Percentiles rank a stretch among this genome's conserved stretches.
Evolutionary conservation across 2,329 filamentous ascomycete genomes (phyloP).

Genomic region (Calonectria ilicicola): DNA sequence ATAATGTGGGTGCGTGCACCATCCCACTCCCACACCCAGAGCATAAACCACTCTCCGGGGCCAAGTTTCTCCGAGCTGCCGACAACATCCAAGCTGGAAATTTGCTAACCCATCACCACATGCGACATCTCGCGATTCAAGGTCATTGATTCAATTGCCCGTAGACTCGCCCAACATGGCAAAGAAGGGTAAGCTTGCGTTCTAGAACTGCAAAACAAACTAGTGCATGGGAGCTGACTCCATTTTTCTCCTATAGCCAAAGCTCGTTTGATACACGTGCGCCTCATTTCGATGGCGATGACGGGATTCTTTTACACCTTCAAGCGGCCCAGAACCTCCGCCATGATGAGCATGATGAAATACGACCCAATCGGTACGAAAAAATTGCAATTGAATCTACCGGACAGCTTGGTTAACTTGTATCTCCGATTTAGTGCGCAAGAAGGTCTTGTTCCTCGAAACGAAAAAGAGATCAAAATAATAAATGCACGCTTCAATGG

Average conservation of each 20-base stretch:
- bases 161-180: slow-evolving; percentile 37
- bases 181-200: slow-evolving; percentile 39
- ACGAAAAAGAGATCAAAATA: slow-evolving; percentile 80
- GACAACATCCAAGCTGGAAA: slow-evolving; percentile 35
- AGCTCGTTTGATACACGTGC: slow-evolving; percentile 91
- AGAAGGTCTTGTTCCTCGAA: slow-evolving; percentile 96
- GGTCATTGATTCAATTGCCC: slow-evolving; percentile 24
- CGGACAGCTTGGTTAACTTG: slow-evolving; percentile 5
- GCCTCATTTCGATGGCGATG: slow-evolving; percentile 98
- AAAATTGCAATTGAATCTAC: not conserved
- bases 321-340: slow-evolving; percentile 81
- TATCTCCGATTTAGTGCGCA: slow-evolving; percentile 73
- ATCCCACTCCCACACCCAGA: slow-evolving; percentile 18
- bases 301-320: slow-evolving; percentile 98
- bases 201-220: not conserved
- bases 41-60: slow-evolving; percentile 22
- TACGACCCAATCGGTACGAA: slow-evolving; percentile 92
- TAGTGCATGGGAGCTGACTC: slow-evolving; percentile 12
- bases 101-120: slow-evolving; percentile 36
- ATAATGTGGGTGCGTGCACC: not conserved
- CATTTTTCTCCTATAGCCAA: slow-evolving; percentile 69
- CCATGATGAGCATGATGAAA: slow-evolving; percentile 96
- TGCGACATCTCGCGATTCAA: slow-evolving; percentile 25
- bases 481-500: slow-evolving; percentile 5
- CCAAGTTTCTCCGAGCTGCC: slow-evolving; percentile 35